Evolutionary conservation across 768 basidiomycete genomes (phyloP), one percentile per base, ranked within the genome.

Genomic region (Boletus rubescentipes): DNA sequence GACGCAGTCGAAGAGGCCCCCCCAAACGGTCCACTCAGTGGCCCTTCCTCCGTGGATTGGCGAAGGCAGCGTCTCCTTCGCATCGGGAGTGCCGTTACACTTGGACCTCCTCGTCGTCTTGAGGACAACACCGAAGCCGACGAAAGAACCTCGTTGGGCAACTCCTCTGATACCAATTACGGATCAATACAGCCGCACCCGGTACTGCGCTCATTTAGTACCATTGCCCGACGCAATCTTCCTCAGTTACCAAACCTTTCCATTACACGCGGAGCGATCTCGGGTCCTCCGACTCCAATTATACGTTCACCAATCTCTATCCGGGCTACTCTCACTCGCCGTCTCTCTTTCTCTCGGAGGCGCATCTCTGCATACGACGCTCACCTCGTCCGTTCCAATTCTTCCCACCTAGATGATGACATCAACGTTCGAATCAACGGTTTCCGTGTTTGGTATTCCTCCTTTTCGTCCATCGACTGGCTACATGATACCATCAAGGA

Each of bases 401-500:
- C 49, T 58, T 68, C 68, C 23, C 68, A 65, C 43, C 58, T 68
- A 39, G 80, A 76, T 8, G 67, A 75, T 16, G 83, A 80, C 41
- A 67, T 78, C 16, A 86, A 84, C 52, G 77, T 83, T 31, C 85
- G 83, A 64, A 83, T 84, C 45, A 96, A 96, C 61, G 94, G 94
- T 34, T 85, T 92, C 52, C 87, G 92, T 26, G 91, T 93, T 32
- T 72, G 70, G 91, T 93, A 93, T 69, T 85, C 88, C 11, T 91
- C 89, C 3, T 96, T 86, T 73, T 86, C 91, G 0, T 93, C 90
- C 18, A 88, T 96, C 52, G 94, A 98, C 71, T 98, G 95, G 96
- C 76, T 98, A 49, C 96, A 98, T 63, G 96, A 98, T 73, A 82
- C 91, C 37, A 92, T 98, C 75, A 95, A 97, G 70, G 93, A 96